These are phyloP conservation scores for Rhizopus delemar DNA, from an alignment of 371 early-diverging fungal genomes.

Conservation along the genomic window DNA sequence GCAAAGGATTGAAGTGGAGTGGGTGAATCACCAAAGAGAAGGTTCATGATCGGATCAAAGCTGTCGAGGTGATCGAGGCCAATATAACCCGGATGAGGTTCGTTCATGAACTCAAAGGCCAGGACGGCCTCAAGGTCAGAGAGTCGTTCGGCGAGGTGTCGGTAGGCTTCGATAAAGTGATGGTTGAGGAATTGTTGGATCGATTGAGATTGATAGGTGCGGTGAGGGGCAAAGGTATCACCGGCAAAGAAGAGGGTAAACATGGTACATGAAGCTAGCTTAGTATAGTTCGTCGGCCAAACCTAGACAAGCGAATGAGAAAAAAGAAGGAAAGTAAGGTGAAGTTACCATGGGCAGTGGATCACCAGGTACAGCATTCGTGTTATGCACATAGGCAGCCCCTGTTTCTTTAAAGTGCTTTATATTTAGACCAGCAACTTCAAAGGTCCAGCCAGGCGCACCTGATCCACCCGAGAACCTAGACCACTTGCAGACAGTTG, in stretches of 20 bases:
- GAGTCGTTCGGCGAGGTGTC: slow-evolving; percentile 59
- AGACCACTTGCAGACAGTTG: slow-evolving; percentile 52
- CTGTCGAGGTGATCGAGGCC: slow-evolving; percentile 57
- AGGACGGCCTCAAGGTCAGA: slow-evolving; percentile 63
- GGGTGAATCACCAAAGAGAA: slow-evolving; percentile 72
- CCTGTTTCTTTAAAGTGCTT: slow-evolving; percentile 70
- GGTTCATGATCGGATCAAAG: slow-evolving; percentile 67
- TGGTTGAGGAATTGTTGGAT: slow-evolving; percentile 59
- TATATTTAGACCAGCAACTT: slow-evolving; percentile 69
- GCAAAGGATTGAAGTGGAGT: slow-evolving; percentile 74
- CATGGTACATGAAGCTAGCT: slow-evolving; percentile 80
- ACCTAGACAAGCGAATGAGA: slow-evolving; percentile 30
- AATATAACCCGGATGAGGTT: slow-evolving; percentile 81
- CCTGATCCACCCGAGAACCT: slow-evolving; percentile 71
- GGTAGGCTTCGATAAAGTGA: slow-evolving; percentile 54
- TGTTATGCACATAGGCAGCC: slow-evolving; percentile 77
- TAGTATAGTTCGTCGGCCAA: slow-evolving; percentile 83
- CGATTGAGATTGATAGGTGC: slow-evolving; percentile 44
- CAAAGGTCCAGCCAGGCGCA: slow-evolving; percentile 75
- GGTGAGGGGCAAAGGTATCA: slow-evolving; percentile 68
- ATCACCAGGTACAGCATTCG: slow-evolving; percentile 63
- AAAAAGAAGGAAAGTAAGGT: neutral
- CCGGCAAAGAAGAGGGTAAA: slow-evolving; percentile 83
- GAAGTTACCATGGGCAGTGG: slow-evolving; percentile 68
- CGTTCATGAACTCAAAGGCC: slow-evolving; percentile 84